Conservation (phyloP, 1,284 basidiomycete species). For the Puccinia coronata region DNA sequence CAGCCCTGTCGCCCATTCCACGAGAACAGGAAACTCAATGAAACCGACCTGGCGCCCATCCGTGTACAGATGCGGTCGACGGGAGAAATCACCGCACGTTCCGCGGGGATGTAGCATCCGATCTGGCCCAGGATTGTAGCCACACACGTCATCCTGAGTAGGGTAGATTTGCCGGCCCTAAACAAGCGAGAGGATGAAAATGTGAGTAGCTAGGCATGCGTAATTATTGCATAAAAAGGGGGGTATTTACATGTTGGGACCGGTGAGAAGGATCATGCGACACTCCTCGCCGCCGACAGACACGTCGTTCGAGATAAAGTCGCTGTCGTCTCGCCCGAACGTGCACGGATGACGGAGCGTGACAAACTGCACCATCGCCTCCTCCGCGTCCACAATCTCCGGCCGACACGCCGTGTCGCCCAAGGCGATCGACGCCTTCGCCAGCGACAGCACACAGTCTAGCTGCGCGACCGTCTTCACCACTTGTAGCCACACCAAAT, state of each 20-base stretch:
- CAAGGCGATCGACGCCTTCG: constrained; percentile 82
- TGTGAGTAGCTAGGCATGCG: background rate
- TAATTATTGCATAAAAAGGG: background rate
- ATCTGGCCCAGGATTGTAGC: constrained; percentile 95
- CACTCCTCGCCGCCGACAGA: constrained; percentile 76
- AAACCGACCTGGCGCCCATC: constrained; percentile 78
- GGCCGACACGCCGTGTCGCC: constrained; percentile 92
- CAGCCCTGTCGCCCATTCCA: background rate
- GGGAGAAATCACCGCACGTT: constrained; percentile 76
- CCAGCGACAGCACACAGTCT: constrained; percentile 89
- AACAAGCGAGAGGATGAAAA: background rate
- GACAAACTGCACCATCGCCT: constrained; percentile 76
- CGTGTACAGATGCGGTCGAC: constrained; percentile 92
- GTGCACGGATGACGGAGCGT: constrained; percentile 77
- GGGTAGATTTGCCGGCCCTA: constrained; percentile 74
- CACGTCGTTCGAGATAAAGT: constrained; percentile 93
- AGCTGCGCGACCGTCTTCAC: constrained; percentile 74
- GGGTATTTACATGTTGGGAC: constrained; percentile 76
- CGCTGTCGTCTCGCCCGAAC: constrained; percentile 57
- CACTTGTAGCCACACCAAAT: constrained; percentile 55
- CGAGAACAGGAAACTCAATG: background rate
- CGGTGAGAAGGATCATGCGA: constrained; percentile 84
- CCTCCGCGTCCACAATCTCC: constrained; percentile 75
- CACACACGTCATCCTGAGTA: constrained; percentile 92
- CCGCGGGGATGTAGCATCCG: constrained; percentile 94